Conservation (phyloP, 495 filamentous ascomycete genomes). For the Cetradonia linearis region DNA sequence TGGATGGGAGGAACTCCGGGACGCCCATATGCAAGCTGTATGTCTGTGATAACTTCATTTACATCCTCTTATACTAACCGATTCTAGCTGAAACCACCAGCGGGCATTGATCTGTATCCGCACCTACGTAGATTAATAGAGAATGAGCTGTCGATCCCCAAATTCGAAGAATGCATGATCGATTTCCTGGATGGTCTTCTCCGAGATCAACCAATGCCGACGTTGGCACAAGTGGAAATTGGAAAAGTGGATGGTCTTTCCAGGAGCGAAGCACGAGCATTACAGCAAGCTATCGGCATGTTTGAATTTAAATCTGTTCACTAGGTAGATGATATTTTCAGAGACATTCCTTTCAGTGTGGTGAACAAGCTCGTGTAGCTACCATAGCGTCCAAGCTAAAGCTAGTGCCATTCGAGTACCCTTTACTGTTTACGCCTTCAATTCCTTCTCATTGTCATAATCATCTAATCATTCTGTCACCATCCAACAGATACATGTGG, state of each 20-base stretch:
- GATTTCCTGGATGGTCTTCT: slow-evolving; percentile 33
- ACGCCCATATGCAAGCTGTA: slow-evolving; percentile 22
- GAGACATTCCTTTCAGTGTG: slow-evolving; percentile 6
- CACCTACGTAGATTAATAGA: slow-evolving; percentile 15
- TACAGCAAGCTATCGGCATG: slow-evolving; percentile 30
- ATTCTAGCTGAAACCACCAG: slow-evolving; percentile 21
- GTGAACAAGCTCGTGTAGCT: not conserved
- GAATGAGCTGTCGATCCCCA: slow-evolving; percentile 9
- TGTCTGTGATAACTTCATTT: not conserved
- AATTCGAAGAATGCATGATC: slow-evolving; percentile 27
- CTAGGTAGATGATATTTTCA: not conserved
- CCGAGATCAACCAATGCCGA: slow-evolving; percentile 30
- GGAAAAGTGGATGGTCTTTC: slow-evolving; percentile 33
- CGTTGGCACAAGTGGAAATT: slow-evolving; percentile 39
- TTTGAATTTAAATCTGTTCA: slow-evolving; percentile 15
- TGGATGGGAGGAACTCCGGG: slow-evolving; percentile 19
- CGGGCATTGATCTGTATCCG: slow-evolving; percentile 2
- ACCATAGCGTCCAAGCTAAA: not conserved
- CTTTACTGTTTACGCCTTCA: not conserved
- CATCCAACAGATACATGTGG: not conserved
- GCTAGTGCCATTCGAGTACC: not conserved
- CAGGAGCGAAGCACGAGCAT: slow-evolving; percentile 28
- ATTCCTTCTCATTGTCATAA: not conserved
- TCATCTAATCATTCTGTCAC: not conserved
- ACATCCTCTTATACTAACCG: not conserved